Conservation (phyloP, 768 basidiomycete genomes). For the Suillus subluteus region DNA sequence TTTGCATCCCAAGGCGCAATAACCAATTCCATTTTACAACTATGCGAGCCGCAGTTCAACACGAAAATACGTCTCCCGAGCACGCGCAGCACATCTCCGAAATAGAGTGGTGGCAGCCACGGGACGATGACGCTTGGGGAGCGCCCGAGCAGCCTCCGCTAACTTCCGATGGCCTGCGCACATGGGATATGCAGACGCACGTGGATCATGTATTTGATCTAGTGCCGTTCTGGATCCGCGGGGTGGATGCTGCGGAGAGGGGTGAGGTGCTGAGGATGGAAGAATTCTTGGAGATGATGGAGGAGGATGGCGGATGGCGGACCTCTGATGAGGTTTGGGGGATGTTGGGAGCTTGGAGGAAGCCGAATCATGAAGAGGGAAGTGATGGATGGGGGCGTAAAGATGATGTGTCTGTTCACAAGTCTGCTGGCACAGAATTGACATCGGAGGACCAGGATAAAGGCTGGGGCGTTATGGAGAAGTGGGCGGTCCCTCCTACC, state of each 20-base stretch:
- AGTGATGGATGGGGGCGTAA: constrained; percentile 17
- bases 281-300: constrained; percentile 48
- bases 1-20: constrained; percentile 30
- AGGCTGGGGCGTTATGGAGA: constrained; percentile 24
- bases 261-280: constrained; percentile 48
- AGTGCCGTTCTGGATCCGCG: constrained; percentile 58
- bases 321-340: constrained; percentile 32
- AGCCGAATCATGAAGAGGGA: constrained; percentile 1
- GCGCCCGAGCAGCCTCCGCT: constrained; percentile 32
- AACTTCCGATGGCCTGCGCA: constrained; percentile 31
- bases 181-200: constrained; percentile 35
- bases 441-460: constrained; percentile 18
- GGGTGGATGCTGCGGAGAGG: constrained; percentile 49
- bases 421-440: constrained; percentile 26
- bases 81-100: constrained; percentile 22
- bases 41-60: constrained; percentile 33
- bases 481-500: constrained; percentile 18
- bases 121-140: constrained; percentile 31
- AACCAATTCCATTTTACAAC: constrained; percentile 28
- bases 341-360: constrained; percentile 32
- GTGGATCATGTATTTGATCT: constrained; percentile 54
- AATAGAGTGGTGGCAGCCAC: constrained; percentile 14
- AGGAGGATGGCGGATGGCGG: constrained; percentile 36
- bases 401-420: constrained; percentile 14
- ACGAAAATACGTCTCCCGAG: constrained; percentile 30